Evolutionary conservation across 345 rosid species (phyloP).

Genomic region (Lepidium africanum): DNA sequence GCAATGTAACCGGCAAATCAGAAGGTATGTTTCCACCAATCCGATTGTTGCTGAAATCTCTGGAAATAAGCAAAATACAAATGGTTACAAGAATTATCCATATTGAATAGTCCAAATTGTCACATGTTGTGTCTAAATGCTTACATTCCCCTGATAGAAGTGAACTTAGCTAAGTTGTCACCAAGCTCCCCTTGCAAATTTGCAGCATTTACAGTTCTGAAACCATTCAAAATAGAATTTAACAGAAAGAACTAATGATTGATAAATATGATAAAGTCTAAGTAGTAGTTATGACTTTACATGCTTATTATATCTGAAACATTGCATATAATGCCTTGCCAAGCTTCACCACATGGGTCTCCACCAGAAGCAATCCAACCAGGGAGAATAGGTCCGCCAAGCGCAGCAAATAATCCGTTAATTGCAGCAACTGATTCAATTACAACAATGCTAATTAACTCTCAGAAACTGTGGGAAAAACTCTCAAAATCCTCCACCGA

Average conservation of each 20-base stretch:
- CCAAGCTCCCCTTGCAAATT: constrained; percentile 94
- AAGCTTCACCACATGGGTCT: constrained; percentile 87
- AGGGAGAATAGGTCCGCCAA: constrained; percentile 74
- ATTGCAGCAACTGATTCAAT: constrained; percentile 75
- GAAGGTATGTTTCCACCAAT: constrained; percentile 91
- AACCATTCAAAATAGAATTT: constrained; percentile 5
- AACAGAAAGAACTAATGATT: not conserved
- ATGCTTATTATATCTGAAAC: constrained; percentile 49
- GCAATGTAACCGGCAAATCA: constrained; percentile 69
- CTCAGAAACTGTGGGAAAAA: not conserved
- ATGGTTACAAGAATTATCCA: constrained; percentile 1
- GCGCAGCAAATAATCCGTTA: constrained; percentile 57
- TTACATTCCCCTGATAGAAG: constrained; percentile 79
- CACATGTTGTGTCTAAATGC: constrained; percentile 11
- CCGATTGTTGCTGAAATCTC: constrained; percentile 86
- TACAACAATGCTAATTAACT: constrained; percentile 33
- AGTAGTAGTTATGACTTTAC: constrained; percentile 26
- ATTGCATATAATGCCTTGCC: constrained; percentile 90
- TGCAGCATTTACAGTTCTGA: constrained; percentile 75
- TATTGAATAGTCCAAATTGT: not conserved
- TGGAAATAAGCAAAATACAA: constrained; percentile 24
- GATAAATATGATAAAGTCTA: not conserved
- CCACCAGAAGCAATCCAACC: constrained; percentile 92
- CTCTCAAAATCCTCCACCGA: not conserved
- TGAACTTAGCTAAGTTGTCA: constrained; percentile 47